Percentiles rank a stretch among this genome's conserved stretches.
These are phyloP conservation scores for Rhizopogon salebrosus DNA, from an alignment of 768 basidiomycete species.

Conservation along the genomic window DNA sequence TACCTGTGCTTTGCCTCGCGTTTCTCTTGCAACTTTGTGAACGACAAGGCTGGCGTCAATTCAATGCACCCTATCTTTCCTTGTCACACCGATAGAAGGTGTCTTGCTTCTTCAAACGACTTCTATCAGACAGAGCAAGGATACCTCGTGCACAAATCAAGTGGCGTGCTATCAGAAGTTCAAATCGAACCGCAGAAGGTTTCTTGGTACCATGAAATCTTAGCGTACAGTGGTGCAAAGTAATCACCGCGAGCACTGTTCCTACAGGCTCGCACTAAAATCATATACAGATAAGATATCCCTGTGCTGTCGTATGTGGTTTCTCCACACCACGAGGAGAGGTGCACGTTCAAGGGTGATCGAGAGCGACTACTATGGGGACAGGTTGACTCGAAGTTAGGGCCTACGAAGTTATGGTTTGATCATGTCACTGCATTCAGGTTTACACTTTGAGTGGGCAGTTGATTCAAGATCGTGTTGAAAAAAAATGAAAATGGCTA, in stretches of 20 bases:
- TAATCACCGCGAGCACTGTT: neutral
- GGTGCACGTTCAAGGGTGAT: neutral
- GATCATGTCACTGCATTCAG: neutral
- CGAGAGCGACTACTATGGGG: neutral
- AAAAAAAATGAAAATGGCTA: neutral
- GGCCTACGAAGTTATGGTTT: neutral
- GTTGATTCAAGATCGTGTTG: neutral
- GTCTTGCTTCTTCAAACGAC: neutral
- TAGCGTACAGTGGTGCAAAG: neutral
- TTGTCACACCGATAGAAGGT: conserved; percentile 1
- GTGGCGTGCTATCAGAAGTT: conserved; percentile 1
- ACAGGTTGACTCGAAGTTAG: neutral
- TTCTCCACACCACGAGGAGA: neutral
- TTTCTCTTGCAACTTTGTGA: neutral
- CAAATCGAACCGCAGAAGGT: neutral
- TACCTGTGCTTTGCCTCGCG: neutral
- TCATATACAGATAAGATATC: neutral
- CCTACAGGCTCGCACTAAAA: neutral
- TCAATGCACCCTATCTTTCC: neutral
- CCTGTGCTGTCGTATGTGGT: neutral
- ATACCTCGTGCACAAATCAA: conserved; percentile 1
- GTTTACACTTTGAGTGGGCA: neutral
- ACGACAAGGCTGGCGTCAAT: conserved; percentile 1
- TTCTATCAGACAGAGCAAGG: conserved; percentile 1
- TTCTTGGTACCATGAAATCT: neutral